These are phyloP conservation scores for Trichophyton schoenleinii DNA, from an alignment of 2,329 filamentous ascomycete species.

Conservation along the genomic window DNA sequence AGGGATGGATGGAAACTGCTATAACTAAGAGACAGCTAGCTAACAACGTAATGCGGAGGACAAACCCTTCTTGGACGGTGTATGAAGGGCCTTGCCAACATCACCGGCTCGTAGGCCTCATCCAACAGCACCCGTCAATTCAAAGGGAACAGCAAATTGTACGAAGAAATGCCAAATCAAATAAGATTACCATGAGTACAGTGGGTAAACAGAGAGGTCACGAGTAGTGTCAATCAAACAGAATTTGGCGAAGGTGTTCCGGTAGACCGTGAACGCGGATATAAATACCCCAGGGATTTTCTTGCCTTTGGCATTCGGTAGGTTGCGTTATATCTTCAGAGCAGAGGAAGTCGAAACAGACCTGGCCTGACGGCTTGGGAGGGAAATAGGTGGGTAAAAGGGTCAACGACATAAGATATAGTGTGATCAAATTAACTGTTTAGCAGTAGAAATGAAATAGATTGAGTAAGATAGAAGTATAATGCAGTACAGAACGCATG, in stretches of 20 bases:
- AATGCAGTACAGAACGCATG: background rate
- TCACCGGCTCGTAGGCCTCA: background rate
- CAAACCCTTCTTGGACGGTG: background rate
- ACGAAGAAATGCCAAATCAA: background rate
- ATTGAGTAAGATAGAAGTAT: slow-evolving; percentile 2
- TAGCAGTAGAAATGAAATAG: background rate
- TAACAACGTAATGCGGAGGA: background rate
- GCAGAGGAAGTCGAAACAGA: background rate
- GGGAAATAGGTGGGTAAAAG: background rate
- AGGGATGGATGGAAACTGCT: background rate
- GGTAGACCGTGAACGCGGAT: background rate
- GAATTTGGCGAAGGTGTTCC: background rate
- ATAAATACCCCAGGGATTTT: background rate
- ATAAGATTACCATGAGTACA: background rate
- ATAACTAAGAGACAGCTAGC: background rate
- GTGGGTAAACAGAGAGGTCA: background rate
- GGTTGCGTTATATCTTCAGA: background rate
- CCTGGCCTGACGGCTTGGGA: background rate
- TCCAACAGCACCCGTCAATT: background rate
- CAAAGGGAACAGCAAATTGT: background rate
- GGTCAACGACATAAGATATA: background rate
- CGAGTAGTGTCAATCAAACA: background rate
- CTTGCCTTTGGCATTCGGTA: background rate
- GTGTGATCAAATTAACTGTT: background rate
- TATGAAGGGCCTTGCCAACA: background rate